phyloP scores from a whole-genome alignment of 1,284 basidiomycete species.

The Pseudozyma sp. region DNA sequence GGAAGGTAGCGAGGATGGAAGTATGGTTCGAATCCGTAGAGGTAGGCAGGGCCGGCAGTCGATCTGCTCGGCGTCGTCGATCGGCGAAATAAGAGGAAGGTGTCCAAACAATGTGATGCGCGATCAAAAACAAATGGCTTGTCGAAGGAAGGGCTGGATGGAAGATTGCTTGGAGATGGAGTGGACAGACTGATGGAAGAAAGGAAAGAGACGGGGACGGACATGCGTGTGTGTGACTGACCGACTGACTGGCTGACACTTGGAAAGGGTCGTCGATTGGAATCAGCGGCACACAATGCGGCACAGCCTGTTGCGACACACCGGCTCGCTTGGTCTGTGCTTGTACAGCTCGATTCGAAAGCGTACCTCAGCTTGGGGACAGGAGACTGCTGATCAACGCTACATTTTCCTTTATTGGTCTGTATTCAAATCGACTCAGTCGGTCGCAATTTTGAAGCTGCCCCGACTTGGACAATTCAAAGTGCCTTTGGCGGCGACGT shows the following conservation, averaged over 20 bases:
- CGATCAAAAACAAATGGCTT: too few species aligned
- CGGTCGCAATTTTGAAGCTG: too few species aligned
- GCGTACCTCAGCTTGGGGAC: slow-evolving; percentile 1
- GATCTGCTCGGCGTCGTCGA: too few species aligned
- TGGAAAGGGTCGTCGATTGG: slow-evolving; percentile 6
- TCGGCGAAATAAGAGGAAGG: too few species aligned
- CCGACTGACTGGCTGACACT: too few species aligned
- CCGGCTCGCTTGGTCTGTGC: slow-evolving; percentile 35
- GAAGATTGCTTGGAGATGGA: not conserved
- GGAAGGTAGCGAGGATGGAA: not conserved
- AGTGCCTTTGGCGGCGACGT: slow-evolving; percentile 13
- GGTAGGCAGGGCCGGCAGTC: too few species aligned
- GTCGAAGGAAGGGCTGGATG: too few species aligned
- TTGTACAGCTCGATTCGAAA: slow-evolving; percentile 13
- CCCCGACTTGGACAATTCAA: not conserved
- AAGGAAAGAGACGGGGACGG: not conserved
- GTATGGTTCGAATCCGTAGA: not conserved
- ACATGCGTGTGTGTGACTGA: too few species aligned
- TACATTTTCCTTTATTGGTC: too few species aligned
- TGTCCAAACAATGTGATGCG: too few species aligned
- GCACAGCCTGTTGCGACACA: slow-evolving; percentile 23
- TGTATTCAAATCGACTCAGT: too few species aligned
- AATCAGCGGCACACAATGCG: not conserved
- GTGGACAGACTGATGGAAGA: not conserved
- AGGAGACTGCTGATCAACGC: not conserved